These are phyloP conservation scores for Gossypium turneri DNA, from an alignment of 345 rosid genomes.

Conservation along the genomic window DNA sequence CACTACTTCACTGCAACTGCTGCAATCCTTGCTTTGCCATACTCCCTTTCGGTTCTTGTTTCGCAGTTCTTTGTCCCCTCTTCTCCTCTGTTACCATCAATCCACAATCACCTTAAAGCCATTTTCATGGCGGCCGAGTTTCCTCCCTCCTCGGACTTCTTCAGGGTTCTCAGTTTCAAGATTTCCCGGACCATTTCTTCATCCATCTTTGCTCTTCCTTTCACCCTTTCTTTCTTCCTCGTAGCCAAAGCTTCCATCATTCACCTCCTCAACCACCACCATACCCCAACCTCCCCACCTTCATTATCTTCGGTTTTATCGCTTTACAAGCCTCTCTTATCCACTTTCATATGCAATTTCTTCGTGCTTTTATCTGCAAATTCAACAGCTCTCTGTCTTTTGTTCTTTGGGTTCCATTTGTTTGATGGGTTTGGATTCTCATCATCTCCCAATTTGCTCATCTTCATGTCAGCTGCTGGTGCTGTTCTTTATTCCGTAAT, in stretches of 20 bases:
- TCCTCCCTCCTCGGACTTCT: conserved; percentile 61
- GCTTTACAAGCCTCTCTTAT: conserved; percentile 50
- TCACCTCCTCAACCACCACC: conserved; percentile 26
- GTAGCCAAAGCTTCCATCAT: conserved; percentile 67
- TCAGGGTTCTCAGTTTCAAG: conserved; percentile 52
- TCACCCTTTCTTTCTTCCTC: conserved; percentile 68
- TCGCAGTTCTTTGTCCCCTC: conserved; percentile 41
- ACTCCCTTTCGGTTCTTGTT: conserved; percentile 49
- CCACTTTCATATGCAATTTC: conserved; percentile 43
- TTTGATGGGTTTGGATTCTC: conserved; percentile 39
- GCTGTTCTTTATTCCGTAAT: conserved; percentile 62
- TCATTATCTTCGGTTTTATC: conserved; percentile 33
- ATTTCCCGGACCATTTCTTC: conserved; percentile 74
- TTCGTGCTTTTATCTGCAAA: conserved; percentile 65
- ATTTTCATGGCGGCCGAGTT: conserved; percentile 67
- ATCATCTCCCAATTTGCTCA: conserved; percentile 32
- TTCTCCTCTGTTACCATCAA: conserved; percentile 26
- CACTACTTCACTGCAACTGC: conserved; percentile 52
- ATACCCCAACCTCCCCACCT: conserved; percentile 22
- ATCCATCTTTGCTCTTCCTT: conserved; percentile 58
- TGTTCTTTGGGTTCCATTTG: conserved; percentile 46
- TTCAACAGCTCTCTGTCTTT: conserved; percentile 61
- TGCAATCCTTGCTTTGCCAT: conserved; percentile 52
- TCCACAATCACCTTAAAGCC: conserved; percentile 35
- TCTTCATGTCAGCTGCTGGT: conserved; percentile 42